These are phyloP conservation scores for Luvunga scandens DNA, from an alignment of 345 rosid genomes.

Conservation along the genomic window DNA sequence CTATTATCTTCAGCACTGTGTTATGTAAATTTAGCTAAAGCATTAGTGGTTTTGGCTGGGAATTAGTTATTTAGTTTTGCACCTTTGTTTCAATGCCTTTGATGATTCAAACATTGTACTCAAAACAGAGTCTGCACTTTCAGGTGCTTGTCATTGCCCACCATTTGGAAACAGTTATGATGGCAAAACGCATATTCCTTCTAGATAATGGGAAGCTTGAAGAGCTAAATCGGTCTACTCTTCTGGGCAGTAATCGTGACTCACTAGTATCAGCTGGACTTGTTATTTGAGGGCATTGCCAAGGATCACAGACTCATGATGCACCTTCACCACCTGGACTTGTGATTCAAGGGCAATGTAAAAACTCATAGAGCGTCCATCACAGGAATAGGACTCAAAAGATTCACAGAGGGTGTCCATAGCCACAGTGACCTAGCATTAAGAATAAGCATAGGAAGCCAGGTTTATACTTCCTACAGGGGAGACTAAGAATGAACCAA, in stretches of 20 bases:
- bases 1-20: too few species aligned
- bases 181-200: slow-evolving; percentile 73
- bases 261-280: slow-evolving; percentile 40
- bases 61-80: background rate
- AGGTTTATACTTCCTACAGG: background rate
- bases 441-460: background rate
- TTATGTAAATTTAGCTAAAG: background rate
- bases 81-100: background rate
- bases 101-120: background rate
- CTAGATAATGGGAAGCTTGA: slow-evolving; percentile 66
- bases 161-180: slow-evolving; percentile 79
- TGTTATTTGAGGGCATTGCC: slow-evolving; percentile 39
- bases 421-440: background rate
- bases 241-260: slow-evolving; percentile 36
- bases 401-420: background rate
- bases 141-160: slow-evolving; percentile 88
- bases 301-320: too few species aligned
- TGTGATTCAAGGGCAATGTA: background rate
- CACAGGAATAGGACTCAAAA: background rate
- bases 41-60: background rate
- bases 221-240: slow-evolving; percentile 53
- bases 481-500: background rate
- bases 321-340: background rate
- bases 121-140: background rate
- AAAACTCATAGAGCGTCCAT: background rate